Percentiles rank a stretch among this genome's conserved stretches.
phyloP scores from a whole-genome alignment of 1,139 yeast genomes.

The Saccharomyces hybrid region DNA sequence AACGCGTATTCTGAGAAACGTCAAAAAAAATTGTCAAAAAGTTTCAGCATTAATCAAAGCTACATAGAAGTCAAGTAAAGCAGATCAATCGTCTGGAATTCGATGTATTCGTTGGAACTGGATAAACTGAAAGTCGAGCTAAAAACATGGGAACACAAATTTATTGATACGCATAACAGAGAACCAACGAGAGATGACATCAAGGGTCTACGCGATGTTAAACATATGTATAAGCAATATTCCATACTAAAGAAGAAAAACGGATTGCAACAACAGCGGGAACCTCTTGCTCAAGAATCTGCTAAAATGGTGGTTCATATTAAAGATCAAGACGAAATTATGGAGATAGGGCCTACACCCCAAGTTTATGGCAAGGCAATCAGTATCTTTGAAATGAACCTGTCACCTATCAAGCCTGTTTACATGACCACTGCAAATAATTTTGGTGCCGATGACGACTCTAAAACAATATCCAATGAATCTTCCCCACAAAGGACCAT shows the following conservation, averaged over 20 bases:
- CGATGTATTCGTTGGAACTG: constrained; percentile 6
- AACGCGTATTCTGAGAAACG: background rate
- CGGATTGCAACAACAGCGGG: background rate
- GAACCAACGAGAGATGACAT: constrained; percentile 28
- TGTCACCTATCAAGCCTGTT: constrained; percentile 24
- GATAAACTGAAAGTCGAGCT: constrained; percentile 22
- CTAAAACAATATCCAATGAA: background rate
- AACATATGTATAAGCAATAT: constrained; percentile 26
- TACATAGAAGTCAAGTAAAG: background rate
- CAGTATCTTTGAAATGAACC: constrained; percentile 28
- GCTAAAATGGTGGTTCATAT: background rate
- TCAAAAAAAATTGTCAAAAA: background rate
- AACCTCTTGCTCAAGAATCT: background rate
- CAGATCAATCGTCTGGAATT: background rate
- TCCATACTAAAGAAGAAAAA: constrained; percentile 19
- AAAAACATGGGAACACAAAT: constrained; percentile 29
- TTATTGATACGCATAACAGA: constrained; percentile 20
- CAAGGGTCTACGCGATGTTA: constrained; percentile 21
- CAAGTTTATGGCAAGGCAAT: constrained; percentile 31
- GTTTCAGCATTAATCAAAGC: background rate
- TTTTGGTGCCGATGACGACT: background rate
- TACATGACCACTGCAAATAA: background rate
- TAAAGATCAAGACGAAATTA: background rate
- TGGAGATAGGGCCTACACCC: constrained; percentile 32
- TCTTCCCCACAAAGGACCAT: background rate